Conservation (phyloP, 2,329 filamentous ascomycete species). For the Monosporascus sp. region DNA sequence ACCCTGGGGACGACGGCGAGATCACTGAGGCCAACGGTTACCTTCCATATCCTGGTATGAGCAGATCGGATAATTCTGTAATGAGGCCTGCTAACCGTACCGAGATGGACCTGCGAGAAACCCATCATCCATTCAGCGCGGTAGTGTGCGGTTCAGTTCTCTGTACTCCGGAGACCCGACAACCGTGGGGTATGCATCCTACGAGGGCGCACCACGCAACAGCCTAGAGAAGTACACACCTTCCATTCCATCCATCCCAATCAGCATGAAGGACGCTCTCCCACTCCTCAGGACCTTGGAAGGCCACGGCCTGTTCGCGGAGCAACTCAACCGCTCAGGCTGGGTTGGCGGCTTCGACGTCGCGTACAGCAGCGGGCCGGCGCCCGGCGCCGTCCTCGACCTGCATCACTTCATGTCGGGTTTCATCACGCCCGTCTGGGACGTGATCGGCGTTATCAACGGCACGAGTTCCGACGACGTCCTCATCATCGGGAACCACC, state of each 20-base stretch:
- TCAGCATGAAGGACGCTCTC: conserved; percentile 5
- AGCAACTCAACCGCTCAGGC: conserved; percentile 1
- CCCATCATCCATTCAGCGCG: conserved; percentile 4
- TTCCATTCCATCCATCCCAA: conserved; percentile 5
- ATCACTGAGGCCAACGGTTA: conserved; percentile 5
- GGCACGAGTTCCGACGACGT: conserved; percentile 34
- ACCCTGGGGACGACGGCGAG: conserved; percentile 5
- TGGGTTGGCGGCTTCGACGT: conserved; percentile 4
- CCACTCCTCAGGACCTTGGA: conserved; percentile 2
- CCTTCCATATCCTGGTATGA: conserved; percentile 3
- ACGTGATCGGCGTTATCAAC: conserved; percentile 37
- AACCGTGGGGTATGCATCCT: conserved; percentile 5
- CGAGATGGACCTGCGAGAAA: conserved; percentile 3
- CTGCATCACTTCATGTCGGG: conserved; percentile 3
- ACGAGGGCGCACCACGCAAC: conserved; percentile 5
- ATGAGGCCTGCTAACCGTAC: not conserved
- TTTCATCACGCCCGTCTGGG: conserved; percentile 20
- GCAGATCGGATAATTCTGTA: not conserved
- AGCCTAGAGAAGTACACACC: conserved; percentile 3
- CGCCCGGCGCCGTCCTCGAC: conserved; percentile 3
- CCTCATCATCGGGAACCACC: conserved; percentile 46
- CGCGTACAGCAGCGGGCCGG: conserved; percentile 4
- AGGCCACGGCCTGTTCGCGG: conserved; percentile 1
- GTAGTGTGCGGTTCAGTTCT: conserved; percentile 5
- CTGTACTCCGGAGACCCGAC: conserved; percentile 5